Conservation (phyloP, 495 filamentous ascomycete genomes). For the Trichocladium uniseriatum region DNA sequence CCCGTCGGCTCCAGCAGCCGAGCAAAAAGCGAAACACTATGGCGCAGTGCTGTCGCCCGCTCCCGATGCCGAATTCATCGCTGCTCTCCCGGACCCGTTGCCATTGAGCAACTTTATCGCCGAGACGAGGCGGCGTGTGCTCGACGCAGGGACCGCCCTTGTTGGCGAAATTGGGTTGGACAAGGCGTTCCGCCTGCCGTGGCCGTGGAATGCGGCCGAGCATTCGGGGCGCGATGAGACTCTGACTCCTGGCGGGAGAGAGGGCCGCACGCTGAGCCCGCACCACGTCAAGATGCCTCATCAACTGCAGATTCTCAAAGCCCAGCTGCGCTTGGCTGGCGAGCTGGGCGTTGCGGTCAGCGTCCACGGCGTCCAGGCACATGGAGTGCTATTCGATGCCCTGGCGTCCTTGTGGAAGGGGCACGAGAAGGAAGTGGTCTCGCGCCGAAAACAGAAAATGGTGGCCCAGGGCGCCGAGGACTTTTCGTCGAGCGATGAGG, state of each 20-base stretch:
- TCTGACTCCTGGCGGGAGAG: slow-evolving; percentile 69
- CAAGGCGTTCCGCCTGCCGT: slow-evolving; percentile 73
- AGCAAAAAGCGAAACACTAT: slow-evolving; percentile 63
- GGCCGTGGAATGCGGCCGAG: slow-evolving; percentile 39
- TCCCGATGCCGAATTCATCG: slow-evolving; percentile 51
- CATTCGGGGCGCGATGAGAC: slow-evolving; percentile 33
- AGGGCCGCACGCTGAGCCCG: slow-evolving; percentile 63
- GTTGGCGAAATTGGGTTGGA: slow-evolving; percentile 89
- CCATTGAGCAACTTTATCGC: slow-evolving; percentile 57
- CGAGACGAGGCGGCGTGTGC: slow-evolving; percentile 55
- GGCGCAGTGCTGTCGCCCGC: slow-evolving; percentile 47
- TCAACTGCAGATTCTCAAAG: slow-evolving; percentile 63
- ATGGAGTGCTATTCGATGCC: slow-evolving; percentile 71
- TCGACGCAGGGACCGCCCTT: slow-evolving; percentile 54
- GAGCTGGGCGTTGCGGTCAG: slow-evolving; percentile 73
- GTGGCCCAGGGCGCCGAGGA: slow-evolving; percentile 38
- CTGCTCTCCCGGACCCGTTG: slow-evolving; percentile 58
- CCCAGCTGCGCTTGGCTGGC: slow-evolving; percentile 80
- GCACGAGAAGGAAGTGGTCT: slow-evolving; percentile 59
- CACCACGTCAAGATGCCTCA: slow-evolving; percentile 70
- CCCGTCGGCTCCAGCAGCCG: slow-evolving; percentile 7
- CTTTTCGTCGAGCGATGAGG: slow-evolving; percentile 31
- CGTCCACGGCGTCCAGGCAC: slow-evolving; percentile 85
- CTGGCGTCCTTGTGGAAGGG: slow-evolving; percentile 73
- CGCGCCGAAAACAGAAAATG: slow-evolving; percentile 49